phyloP scores from a whole-genome alignment of 495 filamentous ascomycete species.

The Neurospora hispaniola region DNA sequence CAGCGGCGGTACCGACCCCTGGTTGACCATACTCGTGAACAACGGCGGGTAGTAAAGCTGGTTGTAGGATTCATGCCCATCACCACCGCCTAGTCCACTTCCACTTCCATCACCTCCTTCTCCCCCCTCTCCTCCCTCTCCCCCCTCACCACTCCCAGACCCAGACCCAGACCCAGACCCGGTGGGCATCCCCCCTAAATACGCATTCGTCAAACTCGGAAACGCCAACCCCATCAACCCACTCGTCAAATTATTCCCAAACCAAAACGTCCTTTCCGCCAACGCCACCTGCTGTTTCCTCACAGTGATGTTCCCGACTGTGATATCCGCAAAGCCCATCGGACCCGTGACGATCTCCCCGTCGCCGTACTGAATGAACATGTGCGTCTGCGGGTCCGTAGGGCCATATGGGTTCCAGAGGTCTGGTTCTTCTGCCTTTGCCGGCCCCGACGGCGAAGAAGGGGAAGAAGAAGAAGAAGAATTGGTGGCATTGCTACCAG shows the following conservation, averaged over 20 bases:
- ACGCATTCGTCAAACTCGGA: constrained; percentile 41
- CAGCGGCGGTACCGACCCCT: constrained; percentile 41
- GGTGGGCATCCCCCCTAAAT: constrained; percentile 2
- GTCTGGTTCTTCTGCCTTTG: background rate
- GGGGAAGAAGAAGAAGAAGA: too few relatives aligned
- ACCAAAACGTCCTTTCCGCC: constrained; percentile 29
- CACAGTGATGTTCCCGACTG: constrained; percentile 44
- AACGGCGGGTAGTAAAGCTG: constrained; percentile 42
- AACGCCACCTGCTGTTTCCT: constrained; percentile 36
- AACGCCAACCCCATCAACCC: constrained; percentile 56
- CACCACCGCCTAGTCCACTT: constrained; percentile 10
- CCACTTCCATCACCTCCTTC: background rate
- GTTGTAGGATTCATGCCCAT: constrained; percentile 20
- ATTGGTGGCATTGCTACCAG: too few relatives aligned
- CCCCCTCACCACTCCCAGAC: background rate
- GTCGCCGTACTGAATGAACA: constrained; percentile 50
- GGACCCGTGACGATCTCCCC: constrained; percentile 45
- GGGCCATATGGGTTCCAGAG: constrained; percentile 17
- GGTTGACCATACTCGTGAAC: constrained; percentile 44
- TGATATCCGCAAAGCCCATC: constrained; percentile 47
- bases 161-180: background rate
- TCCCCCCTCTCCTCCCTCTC: background rate
- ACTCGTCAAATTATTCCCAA: constrained; percentile 36
- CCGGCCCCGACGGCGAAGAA: too few relatives aligned
- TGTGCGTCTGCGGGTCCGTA: constrained; percentile 30